Conservation (phyloP, 768 basidiomycete species). For the Symmetrospora coprosmae region DNA sequence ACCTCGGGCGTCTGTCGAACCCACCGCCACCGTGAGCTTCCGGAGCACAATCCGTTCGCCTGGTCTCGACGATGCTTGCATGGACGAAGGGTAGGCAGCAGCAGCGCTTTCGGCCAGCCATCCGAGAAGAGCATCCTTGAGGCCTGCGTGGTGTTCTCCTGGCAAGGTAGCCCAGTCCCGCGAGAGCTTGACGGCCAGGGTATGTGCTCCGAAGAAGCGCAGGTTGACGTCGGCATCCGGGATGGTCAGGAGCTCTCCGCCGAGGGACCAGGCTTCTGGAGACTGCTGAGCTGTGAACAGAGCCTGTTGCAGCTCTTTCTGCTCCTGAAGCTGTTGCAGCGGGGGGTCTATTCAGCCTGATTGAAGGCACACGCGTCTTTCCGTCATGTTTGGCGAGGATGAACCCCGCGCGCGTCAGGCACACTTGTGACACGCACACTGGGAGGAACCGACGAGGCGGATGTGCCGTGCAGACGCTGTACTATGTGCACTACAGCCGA, state of each 20-base stretch:
- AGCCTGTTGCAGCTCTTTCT: conserved; percentile 17
- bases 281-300: conserved; percentile 18
- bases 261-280: conserved; percentile 1
- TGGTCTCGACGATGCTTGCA: not conserved
- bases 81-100: conserved; percentile 3
- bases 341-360: too few species aligned
- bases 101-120: conserved; percentile 15
- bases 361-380: too few species aligned
- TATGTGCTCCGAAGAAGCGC: conserved; percentile 23
- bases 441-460: too few species aligned
- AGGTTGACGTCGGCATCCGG: conserved; percentile 1
- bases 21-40: conserved; percentile 22
- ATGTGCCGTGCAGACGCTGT: too few species aligned
- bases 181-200: conserved; percentile 17
- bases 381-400: too few species aligned
- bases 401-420: too few species aligned
- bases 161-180: conserved; percentile 15
- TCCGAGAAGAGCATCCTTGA: conserved; percentile 5
- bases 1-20: too few species aligned
- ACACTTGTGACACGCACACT: too few species aligned
- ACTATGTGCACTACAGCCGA: too few species aligned
- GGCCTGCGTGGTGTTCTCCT: not conserved
- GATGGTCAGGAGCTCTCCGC: conserved; percentile 3
- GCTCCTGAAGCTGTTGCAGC: conserved; percentile 16
- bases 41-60: conserved; percentile 17